A percentile compares a stretch with the other conserved stretches of the same genome.
These are phyloP conservation scores for Boletus semigastroideus DNA, from an alignment of 1,284 basidiomycete genomes.

Conservation along the genomic window DNA sequence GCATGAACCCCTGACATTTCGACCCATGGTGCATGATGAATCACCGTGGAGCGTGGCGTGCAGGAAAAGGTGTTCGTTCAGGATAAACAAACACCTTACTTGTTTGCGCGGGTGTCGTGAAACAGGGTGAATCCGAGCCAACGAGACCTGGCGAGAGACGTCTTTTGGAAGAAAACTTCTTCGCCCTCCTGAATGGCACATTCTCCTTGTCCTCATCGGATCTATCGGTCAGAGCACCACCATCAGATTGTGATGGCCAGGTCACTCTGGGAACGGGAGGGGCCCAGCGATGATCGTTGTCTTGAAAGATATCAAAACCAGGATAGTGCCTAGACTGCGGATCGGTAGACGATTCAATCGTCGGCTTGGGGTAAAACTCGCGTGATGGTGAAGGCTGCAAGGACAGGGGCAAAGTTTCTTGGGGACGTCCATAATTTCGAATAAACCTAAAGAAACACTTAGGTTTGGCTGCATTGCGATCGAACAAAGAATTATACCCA, in stretches of 20 bases:
- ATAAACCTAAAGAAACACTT: slow-evolving; percentile 10
- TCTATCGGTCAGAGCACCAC: slow-evolving; percentile 21
- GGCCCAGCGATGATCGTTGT: slow-evolving; percentile 41
- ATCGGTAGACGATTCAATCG: slow-evolving; percentile 46
- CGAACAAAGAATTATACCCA: slow-evolving; percentile 15
- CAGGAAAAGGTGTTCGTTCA: slow-evolving; percentile 18
- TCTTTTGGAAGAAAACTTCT: slow-evolving; percentile 37
- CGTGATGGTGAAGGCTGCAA: slow-evolving; percentile 20
- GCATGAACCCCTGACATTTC: slow-evolving; percentile 4
- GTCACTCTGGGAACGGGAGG: slow-evolving; percentile 1
- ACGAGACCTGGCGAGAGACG: slow-evolving; percentile 14
- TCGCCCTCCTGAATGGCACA: slow-evolving; percentile 42
- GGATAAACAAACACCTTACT: slow-evolving; percentile 8
- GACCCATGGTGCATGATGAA: neutral
- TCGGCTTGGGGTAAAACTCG: slow-evolving; percentile 29
- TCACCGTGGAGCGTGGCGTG: slow-evolving; percentile 24
- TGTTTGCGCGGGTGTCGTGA: slow-evolving; percentile 5
- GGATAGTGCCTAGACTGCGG: slow-evolving; percentile 69
- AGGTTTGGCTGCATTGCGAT: neutral
- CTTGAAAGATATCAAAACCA: slow-evolving; percentile 64
- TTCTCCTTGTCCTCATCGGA: slow-evolving; percentile 57
- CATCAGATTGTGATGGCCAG: slow-evolving; percentile 5
- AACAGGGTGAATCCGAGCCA: slow-evolving; percentile 21
- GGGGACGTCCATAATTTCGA: slow-evolving; percentile 10
- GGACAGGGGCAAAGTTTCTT: slow-evolving; percentile 15